Evolutionary conservation across 2,329 filamentous ascomycete genomes (phyloP), one percentile per base, ranked within the genome.

Genomic region (Ophiostoma quercus): DNA sequence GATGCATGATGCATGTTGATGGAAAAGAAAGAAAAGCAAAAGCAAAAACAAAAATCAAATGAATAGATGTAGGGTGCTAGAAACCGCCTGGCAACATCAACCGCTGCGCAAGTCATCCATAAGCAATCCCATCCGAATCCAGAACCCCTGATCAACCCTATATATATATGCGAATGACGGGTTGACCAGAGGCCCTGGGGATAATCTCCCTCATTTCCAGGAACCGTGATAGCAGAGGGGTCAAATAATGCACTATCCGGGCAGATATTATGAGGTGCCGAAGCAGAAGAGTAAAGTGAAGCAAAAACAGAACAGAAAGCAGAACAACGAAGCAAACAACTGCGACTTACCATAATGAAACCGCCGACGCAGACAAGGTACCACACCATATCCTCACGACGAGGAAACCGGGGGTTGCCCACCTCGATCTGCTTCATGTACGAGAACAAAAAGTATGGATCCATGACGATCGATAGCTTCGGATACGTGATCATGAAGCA

Each of bases 171-270:
- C 87, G 88, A 90, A 90, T 88, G 84, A 87, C 82, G 84, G 84
- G 82, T 80, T 82, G 81, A 79, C 75, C 75, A 78, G 84, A 83
- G 83, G 85, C 85, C 19, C 83, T 87, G 85, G 73, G 88, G 89
- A 88, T 86, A 83, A 87, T 92, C 89, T 92, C 84, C 90, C 90
- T 92, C 90, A 83, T 81, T 88, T 91, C 83, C 89, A 92, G 90
- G 90, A 92, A 92, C 89, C 90, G 89, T 83, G 85, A 89, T 89
- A 91, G 89, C 83, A 87, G 89, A 85, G 81, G 85, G 81, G 79
- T 75, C 72, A 74, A 77, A 77, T 83, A 74, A 69, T 73, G 77
- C 83, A 84, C 89, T 91, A 89, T 87, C 85, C 90, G 90, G 89
- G 90, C 90, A 92, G 90, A 91, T 62, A 91, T 88, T 84, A 83